Base-by-base conservation (phyloP, 257 asterid genomes). In the Plantago ovata region DNA sequence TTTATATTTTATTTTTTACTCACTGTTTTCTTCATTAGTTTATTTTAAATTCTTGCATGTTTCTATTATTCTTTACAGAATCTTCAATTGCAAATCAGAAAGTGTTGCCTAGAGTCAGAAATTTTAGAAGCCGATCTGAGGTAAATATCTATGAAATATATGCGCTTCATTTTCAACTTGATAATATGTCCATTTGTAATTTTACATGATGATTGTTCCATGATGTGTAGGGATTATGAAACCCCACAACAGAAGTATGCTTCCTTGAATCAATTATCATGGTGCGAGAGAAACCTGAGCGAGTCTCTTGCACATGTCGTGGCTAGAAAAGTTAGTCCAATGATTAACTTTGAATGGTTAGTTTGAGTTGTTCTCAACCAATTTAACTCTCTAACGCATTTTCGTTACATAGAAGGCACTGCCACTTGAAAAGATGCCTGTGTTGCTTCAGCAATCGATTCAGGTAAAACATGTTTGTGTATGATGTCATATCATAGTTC, bases 221-320 rank as follows among this genome's bases (percentile, higher is more conserved):
- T 10, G 21, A 2, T 28, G 10, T 63, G 1, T 24, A 84, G 95
- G 75, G 86, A 85, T 53, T 82, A 68, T 56, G 86, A 80, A 66
- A 33, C 73, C 32, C 47, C 48, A 3, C 77, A 64, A 3, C 71
- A 69, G 60, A 81, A 72, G 56, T 67, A 84, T 10, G 38, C 38
- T 61, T 82, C 95, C n/a, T 69, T 85, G 65, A 77, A 80, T 47
- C 86, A 82, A 23, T 39, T 82, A 14, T 48, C 72, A 4, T 85
- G 88, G 95, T 78, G 81, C 59, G 92, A 80, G 68, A 74, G 75
- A 55, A 82, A 85, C 68, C 62, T 85, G 60, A 39, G 60, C 10
- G 54, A 38, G 6, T 76, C 94, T 62, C 53, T 82, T 13, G 64
- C 76, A 46, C 67, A 38, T 48, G 59, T 74, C 38, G 18, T 46